These are phyloP conservation scores for Pyrenochaeta sp. DNA, from an alignment of 2,329 filamentous ascomycete genomes.

Conservation along the genomic window DNA sequence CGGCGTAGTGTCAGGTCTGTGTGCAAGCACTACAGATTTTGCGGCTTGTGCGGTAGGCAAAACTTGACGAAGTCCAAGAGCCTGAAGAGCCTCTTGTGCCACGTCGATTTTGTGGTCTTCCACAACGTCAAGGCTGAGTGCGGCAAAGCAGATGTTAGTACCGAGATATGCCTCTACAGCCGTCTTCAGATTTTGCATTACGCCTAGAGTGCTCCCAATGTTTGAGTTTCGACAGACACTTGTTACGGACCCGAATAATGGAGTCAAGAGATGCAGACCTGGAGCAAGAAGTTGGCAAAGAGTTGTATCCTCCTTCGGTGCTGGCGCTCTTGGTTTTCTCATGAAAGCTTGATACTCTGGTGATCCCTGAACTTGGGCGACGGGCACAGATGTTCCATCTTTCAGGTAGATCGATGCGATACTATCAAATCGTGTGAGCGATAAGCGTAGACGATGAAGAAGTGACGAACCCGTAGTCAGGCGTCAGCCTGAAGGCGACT, in stretches of 20 bases:
- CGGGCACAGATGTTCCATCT: constrained; percentile 13
- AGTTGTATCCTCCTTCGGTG: background rate
- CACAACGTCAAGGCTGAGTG: constrained; percentile 7
- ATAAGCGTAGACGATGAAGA: background rate
- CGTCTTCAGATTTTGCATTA: constrained; percentile 14
- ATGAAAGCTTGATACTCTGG: constrained; percentile 20
- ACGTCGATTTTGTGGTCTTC: background rate
- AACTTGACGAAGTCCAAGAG: constrained; percentile 16
- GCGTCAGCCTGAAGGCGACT: constrained; percentile 16
- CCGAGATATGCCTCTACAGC: constrained; percentile 19
- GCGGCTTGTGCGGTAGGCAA: constrained; percentile 6
- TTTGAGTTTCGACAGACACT: constrained; percentile 12
- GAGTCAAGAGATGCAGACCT: constrained; percentile 1
- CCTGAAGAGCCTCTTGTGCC: constrained; percentile 13
- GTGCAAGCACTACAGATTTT: constrained; percentile 2
- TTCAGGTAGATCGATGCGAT: constrained; percentile 17
- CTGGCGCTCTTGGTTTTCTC: constrained; percentile 12
- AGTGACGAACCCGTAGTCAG: constrained; percentile 19
- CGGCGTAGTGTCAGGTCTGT: constrained; percentile 1
- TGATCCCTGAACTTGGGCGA: constrained; percentile 16
- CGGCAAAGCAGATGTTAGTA: constrained; percentile 17
- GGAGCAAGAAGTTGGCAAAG: constrained; percentile 12
- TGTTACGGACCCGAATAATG: constrained; percentile 2
- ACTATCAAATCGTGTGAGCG: background rate
- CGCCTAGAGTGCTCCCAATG: constrained; percentile 7